Evolutionary conservation across 2,329 filamentous ascomycete species (phyloP), one percentile per base, ranked within the genome.

Genomic region (Claviceps sp.): DNA sequence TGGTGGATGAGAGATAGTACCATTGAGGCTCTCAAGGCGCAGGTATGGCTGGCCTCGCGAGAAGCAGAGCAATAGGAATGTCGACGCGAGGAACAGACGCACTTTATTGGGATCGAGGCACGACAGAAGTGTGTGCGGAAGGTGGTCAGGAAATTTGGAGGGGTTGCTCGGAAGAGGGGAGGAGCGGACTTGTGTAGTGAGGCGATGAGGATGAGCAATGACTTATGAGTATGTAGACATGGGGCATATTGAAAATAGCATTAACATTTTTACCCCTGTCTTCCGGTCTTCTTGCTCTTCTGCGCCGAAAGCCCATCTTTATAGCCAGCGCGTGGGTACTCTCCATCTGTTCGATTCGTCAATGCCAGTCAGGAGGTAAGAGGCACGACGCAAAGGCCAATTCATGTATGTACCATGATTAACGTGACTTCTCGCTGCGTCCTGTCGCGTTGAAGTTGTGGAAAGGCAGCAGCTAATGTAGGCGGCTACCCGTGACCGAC

Each of bases 1-100:
- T 79, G 77, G 68, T 81, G 78, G 78, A 66, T 81, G 61, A 64
- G 73, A 49, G 75, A 79, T 50, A 74, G 73, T 41, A 72, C 75
- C 5, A 69, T 81, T 14, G 77, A 81, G 60, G 67, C 68, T 40
- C 61, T 81, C 46, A 80, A 78, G 63, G 76, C 77, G 0, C 72
- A 67, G 57, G 71, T 77, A 0, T 80, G 76, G 72, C 66, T 79
- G 52, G 72, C 70, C 18, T 72, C 70, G 2, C 63, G 69, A 41
- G 68, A 67, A 37, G 63, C 58, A 6, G 62, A 65, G 52, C 53
- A 60, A 44, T 63, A 61, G 55, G 26, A 47, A n/a, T 34, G 18
- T 38, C 46, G 16, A 13, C 22, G 14, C 44, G 14, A 38, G 18
- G 14, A 16, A 30, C 52, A 48, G 52, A 38, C 20, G 18, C 24